Percentiles rank a stretch among this genome's conserved stretches.
Conservation (phyloP, 805 yeast species). For the Metschnikowia cubensis region DNA sequence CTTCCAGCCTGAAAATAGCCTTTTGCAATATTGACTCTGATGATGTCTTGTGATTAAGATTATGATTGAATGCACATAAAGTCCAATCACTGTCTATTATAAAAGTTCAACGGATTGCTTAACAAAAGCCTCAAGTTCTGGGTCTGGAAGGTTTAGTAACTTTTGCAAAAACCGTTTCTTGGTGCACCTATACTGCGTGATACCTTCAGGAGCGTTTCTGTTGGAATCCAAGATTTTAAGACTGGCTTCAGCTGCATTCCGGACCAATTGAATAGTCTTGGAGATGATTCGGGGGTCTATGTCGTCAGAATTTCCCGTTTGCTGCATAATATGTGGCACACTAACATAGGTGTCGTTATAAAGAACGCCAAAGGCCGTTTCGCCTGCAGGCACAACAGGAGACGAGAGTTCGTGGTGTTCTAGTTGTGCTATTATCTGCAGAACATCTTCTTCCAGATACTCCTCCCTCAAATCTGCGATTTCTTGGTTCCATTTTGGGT, state of each 20-base stretch:
- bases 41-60: no score
- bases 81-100: not conserved
- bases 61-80: no score
- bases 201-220: not conserved
- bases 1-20: no score
- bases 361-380: constrained; percentile 16
- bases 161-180: not conserved
- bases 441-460: not conserved
- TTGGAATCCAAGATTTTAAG: not conserved
- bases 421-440: constrained; percentile 4
- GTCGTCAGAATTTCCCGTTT: constrained; percentile 2
- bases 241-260: not conserved
- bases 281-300: not conserved
- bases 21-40: no score
- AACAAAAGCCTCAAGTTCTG: not conserved
- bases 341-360: constrained; percentile 12
- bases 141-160: not conserved
- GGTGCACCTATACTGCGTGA: constrained; percentile 1
- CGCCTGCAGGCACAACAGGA: constrained; percentile 6
- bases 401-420: constrained; percentile 6
- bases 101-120: not conserved
- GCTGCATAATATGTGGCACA: constrained; percentile 11
- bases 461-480: constrained; percentile 9
- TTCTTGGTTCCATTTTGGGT: constrained; percentile 11
- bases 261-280: constrained; percentile 1